phyloP scores from a whole-genome alignment of 805 yeast genomes.

The Torulaspora microellipsoides region DNA sequence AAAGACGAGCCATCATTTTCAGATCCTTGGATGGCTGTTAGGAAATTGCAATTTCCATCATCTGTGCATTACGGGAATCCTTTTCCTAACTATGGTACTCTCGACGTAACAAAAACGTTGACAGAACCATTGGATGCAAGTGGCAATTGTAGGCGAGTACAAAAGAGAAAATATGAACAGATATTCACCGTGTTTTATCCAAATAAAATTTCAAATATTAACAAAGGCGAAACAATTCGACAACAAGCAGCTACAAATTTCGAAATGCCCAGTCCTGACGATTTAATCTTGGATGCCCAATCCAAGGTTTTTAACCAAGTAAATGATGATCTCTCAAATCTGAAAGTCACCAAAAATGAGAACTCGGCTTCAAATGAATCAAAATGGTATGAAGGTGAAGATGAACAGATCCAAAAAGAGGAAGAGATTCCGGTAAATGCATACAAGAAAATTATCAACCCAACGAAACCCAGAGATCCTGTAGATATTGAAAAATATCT shows the following conservation, averaged over 20 bases:
- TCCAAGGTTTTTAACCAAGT: constrained; percentile 39
- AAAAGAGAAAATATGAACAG: constrained; percentile 26
- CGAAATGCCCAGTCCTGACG: constrained; percentile 78
- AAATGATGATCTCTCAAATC: constrained; percentile 13
- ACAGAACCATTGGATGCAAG: constrained; percentile 4
- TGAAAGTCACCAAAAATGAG: constrained; percentile 20
- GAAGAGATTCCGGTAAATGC: constrained; percentile 39
- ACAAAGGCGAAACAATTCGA: constrained; percentile 36
- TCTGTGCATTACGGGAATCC: background rate
- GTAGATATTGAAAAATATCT: constrained; percentile 71
- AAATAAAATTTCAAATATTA: constrained; percentile 34
- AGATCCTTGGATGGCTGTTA: constrained; percentile 5
- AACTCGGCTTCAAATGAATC: constrained; percentile 7
- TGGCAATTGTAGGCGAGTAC: constrained; percentile 1
- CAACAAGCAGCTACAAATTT: constrained; percentile 48
- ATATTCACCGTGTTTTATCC: constrained; percentile 34
- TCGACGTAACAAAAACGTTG: constrained; percentile 4
- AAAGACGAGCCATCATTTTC: background rate
- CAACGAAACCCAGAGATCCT: constrained; percentile 33
- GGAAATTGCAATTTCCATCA: background rate
- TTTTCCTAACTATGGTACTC: background rate
- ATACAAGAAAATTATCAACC: constrained; percentile 27
- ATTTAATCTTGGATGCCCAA: constrained; percentile 58
- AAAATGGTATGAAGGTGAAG: constrained; percentile 26
- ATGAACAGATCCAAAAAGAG: constrained; percentile 18